These are phyloP conservation scores for Pistacia vera DNA, from an alignment of 345 rosid genomes.

Conservation along the genomic window DNA sequence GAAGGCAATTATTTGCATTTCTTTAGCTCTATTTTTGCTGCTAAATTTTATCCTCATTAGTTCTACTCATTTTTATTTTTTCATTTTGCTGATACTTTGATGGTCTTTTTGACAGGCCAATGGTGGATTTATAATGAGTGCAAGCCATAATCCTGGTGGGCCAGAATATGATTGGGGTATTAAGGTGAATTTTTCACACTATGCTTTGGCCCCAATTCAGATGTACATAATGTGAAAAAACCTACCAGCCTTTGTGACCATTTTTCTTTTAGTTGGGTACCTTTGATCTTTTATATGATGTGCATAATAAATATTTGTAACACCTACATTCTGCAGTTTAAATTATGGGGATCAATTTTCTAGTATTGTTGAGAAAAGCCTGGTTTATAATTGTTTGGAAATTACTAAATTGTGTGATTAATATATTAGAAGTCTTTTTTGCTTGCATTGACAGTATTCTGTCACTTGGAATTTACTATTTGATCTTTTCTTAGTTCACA, in stretches of 20 bases:
- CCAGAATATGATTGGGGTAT: slow-evolving; percentile 97
- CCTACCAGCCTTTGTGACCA: too few relatives aligned
- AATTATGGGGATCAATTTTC: background rate
- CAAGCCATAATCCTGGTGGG: slow-evolving; percentile 97
- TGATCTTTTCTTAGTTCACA: slow-evolving; percentile 17
- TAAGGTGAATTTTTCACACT: slow-evolving; percentile 55
- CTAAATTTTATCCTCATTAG: background rate
- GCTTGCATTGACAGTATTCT: background rate
- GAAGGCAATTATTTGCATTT: slow-evolving; percentile 46
- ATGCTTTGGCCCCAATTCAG: slow-evolving; percentile 8
- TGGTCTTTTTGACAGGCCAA: slow-evolving; percentile 54
- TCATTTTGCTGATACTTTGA: background rate
- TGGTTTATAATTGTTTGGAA: background rate
- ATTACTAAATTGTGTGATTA: background rate
- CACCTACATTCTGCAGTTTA: background rate
- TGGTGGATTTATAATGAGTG: slow-evolving; percentile 98
- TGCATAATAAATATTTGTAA: background rate
- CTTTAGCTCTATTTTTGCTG: background rate
- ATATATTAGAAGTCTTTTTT: slow-evolving; percentile 9
- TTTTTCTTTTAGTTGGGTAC: background rate
- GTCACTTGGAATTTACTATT: background rate
- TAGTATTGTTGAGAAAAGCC: background rate
- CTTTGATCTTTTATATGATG: background rate
- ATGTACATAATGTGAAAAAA: background rate
- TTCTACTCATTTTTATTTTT: background rate